phyloP scores from a whole-genome alignment of 2,329 filamentous ascomycete genomes.

The Sporothrix brasiliensis region DNA sequence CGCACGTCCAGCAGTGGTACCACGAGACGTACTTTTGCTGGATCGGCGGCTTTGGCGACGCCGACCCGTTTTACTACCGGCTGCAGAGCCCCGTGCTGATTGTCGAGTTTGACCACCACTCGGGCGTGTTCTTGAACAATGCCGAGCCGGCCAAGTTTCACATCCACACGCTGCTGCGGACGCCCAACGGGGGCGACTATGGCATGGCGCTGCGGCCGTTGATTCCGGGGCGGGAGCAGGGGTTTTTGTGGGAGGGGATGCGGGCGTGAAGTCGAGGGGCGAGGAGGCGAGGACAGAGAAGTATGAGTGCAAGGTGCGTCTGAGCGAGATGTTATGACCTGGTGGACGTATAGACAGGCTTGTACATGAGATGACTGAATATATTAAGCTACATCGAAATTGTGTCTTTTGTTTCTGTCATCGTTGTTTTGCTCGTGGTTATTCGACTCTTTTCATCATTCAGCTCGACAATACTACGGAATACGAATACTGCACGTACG shows the following conservation, averaged over 20 bases:
- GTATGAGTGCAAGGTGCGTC: too few relatives aligned
- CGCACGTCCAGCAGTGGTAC: constrained; percentile 58
- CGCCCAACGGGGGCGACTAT: constrained; percentile 77
- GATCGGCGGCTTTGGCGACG: constrained; percentile 70
- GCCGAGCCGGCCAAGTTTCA: constrained; percentile 75
- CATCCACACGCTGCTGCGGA: constrained; percentile 72
- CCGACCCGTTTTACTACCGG: constrained; percentile 76
- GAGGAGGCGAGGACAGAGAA: too few relatives aligned
- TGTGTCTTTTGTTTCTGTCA: not conserved
- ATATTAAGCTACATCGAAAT: too few relatives aligned
- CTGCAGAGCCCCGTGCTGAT: constrained; percentile 76
- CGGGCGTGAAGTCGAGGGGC: not conserved
- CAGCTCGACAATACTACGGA: too few relatives aligned
- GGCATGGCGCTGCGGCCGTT: constrained; percentile 56
- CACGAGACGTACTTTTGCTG: constrained; percentile 78
- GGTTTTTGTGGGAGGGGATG: constrained; percentile 23
- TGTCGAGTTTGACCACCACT: constrained; percentile 77
- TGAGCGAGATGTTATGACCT: too few relatives aligned
- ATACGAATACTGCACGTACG: too few relatives aligned
- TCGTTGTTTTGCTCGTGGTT: too few relatives aligned
- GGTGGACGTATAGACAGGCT: too few relatives aligned
- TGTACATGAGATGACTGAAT: too few relatives aligned
- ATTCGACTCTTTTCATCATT: too few relatives aligned
- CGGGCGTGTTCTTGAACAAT: constrained; percentile 75
- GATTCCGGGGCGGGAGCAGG: constrained; percentile 40